Evolutionary conservation across 768 basidiomycete genomes (phyloP).

Genomic region (Amanita exitialis): DNA sequence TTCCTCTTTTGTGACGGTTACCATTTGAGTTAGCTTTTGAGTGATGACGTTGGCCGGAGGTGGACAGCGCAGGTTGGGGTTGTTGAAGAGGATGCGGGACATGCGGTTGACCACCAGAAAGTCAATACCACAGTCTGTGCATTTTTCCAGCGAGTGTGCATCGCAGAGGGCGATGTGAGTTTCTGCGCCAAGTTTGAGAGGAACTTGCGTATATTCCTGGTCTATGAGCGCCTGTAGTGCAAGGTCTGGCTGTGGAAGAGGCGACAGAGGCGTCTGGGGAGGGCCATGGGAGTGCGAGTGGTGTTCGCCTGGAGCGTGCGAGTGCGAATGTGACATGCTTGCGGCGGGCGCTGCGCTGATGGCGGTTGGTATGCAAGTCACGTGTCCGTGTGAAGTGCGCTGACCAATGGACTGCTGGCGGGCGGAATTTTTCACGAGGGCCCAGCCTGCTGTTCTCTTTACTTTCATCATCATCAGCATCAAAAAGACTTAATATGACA

Average conservation of each 20-base stretch:
- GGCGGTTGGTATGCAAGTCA: not conserved
- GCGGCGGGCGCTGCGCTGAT: not conserved
- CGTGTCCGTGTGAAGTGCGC: constrained; percentile 9
- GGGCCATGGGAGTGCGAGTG: constrained; percentile 39
- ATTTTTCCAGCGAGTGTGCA: constrained; percentile 63
- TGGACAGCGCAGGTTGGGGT: constrained; percentile 66
- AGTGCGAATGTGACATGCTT: constrained; percentile 57
- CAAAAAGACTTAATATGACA: constrained; percentile 53
- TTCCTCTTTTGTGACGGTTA: constrained; percentile 81
- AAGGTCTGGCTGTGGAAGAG: constrained; percentile 42
- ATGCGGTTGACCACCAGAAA: constrained; percentile 71
- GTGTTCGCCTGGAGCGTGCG: constrained; percentile 47
- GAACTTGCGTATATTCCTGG: constrained; percentile 51
- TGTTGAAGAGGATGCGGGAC: constrained; percentile 53
- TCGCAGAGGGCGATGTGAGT: constrained; percentile 49
- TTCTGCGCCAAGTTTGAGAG: constrained; percentile 46
- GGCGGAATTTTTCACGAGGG: constrained; percentile 15
- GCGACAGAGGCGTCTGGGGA: constrained; percentile 23
- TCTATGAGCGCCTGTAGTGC: constrained; percentile 70
- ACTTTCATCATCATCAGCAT: constrained; percentile 12
- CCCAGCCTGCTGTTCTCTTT: constrained; percentile 19
- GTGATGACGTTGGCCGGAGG: constrained; percentile 74
- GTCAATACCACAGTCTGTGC: constrained; percentile 64
- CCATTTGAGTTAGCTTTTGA: constrained; percentile 62
- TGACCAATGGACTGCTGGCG: constrained; percentile 13